Evolutionary conservation across 1,284 basidiomycete species (phyloP), one percentile per base, ranked within the genome.

Genomic region (Apiotrichum brassicae): DNA sequence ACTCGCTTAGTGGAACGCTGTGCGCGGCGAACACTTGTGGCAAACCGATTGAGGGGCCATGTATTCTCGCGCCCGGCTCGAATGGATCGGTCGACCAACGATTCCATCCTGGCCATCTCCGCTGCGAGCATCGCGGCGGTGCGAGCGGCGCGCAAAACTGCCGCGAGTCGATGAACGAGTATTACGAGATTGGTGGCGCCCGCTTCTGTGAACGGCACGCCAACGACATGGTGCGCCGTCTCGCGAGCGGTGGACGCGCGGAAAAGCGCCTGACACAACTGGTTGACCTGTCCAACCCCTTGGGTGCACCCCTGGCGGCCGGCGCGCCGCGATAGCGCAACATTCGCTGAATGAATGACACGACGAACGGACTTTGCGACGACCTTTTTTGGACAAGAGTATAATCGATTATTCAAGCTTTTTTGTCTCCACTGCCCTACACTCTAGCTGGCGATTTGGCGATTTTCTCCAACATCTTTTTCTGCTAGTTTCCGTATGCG

Each of bases 31-130:
- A 79, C 4, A 76, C 76, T n/a, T 94, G 89, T 66, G 82, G 85
- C 8, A 80, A 85, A 68, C 89, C 89, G 1, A 89, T 94, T 62
- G 90, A 94, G 72, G 89, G 90, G 1, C 82, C 87, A 1, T 93
- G 89, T 65, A 86, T 90, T 12, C 81, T 91, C 4, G 65, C 70
- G 1, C 57, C 68, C 20, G 85, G 83, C 16, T 82, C 88, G 57
- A 24, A n/a, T 11, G 47, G 50, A 16, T 20, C 25, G 3, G 16
- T 14, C 18, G 84, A 85, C 14, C 82, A 81, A 58, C 79, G 84
- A 30, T 92, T 85, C 72, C 90, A 93, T 65, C 86, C 88, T 3
- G 85, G 86, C 51, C 87, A 91, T 64, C 78, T 93, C 61, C 73
- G 81, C 16, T 80, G 80, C 55, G 72, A 73, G 51, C 66, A 71